Evolutionary conservation across 2,329 filamentous ascomycete genomes (phyloP), one percentile per base, ranked within the genome.

Genomic region (Scedosporium dehoogii): DNA sequence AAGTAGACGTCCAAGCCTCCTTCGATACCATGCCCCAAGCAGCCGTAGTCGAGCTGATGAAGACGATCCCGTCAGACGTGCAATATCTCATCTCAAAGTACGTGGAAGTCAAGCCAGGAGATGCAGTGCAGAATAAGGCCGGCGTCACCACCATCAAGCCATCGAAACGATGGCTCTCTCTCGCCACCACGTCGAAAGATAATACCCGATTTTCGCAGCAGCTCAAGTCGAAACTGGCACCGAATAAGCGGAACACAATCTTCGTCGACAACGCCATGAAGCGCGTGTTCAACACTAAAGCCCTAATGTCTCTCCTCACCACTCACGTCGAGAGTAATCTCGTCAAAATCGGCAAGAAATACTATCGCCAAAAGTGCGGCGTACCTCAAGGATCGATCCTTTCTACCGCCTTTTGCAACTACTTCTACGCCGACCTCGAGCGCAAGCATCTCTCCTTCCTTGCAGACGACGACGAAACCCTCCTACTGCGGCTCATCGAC

Each of bases 1-100:
- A 99, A 72, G 79, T 96, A 12, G 94, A 99, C 70, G 92, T 99
- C 21, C 85, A 90, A 71, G 86, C 91, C 2, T 96, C 93, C 68
- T 99, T 97, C 71, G 94, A 99, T 73, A 96, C 90, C 0, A 97
- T 99, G 55, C 94, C 94, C 0, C 94, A 97, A 71, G 75, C 82
- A 27, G 84, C 85, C 1, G 78, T 97, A 18, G 70, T 97, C 41
- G 72, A 79, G 25, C 77, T 97, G 27, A 82, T 96, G 65, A 73
- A 66, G 63, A 86, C 70, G 60, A 85, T 82, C 66, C 84, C 73
- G 65, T 76, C 75, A 12, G 77, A 88, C 63, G 73, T 80, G 3
- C 75, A 78, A 23, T 99, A 99, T 70, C 80, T 81, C 6, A 81
- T 96, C 58, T 81, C 81, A 6, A 92, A 87, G 66, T 88, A 97